These are phyloP conservation scores for Globisporangium heterothallicum DNA, from an alignment of 352 stramenopile species.

Conservation along the genomic window DNA sequence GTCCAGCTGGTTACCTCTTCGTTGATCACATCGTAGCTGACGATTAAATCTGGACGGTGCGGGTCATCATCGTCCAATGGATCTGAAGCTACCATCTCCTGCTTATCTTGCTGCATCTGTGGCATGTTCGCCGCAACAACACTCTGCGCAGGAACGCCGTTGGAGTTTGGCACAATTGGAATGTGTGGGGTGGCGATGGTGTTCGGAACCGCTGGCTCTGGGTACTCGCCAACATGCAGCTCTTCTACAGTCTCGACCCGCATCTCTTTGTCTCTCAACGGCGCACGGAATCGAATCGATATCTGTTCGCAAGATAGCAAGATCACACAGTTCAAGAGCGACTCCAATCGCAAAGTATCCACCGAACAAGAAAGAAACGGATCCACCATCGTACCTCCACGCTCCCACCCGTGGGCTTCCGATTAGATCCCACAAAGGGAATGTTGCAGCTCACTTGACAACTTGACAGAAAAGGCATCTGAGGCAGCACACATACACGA, in stretches of 20 bases:
- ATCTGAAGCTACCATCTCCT: conserved; percentile 1
- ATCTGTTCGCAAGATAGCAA: conserved; percentile 32
- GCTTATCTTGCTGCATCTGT: neutral
- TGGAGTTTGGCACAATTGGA: neutral
- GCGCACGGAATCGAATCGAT: conserved; percentile 43
- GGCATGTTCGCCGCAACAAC: neutral
- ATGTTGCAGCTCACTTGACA: conserved; percentile 48
- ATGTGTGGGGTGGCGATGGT: neutral
- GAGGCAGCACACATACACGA: neutral
- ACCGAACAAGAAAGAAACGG: neutral
- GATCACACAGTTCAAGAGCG: conserved; percentile 5
- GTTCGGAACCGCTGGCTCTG: conserved; percentile 14
- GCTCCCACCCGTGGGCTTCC: conserved; percentile 57
- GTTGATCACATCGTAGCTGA: conserved; percentile 85
- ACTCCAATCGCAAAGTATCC: neutral
- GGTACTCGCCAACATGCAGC: conserved; percentile 54
- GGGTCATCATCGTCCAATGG: conserved; percentile 31
- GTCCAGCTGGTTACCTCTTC: conserved; percentile 47
- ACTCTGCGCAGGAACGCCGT: neutral
- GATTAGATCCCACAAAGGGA: conserved; percentile 62
- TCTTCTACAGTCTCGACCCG: conserved; percentile 34
- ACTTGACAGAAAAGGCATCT: conserved; percentile 45
- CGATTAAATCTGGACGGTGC: conserved; percentile 63
- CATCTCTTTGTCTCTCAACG: conserved; percentile 61
- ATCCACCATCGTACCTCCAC: conserved; percentile 38